Evolutionary conservation across 805 yeast species (phyloP).

Genomic region (Zygoascus ofunaensis): DNA sequence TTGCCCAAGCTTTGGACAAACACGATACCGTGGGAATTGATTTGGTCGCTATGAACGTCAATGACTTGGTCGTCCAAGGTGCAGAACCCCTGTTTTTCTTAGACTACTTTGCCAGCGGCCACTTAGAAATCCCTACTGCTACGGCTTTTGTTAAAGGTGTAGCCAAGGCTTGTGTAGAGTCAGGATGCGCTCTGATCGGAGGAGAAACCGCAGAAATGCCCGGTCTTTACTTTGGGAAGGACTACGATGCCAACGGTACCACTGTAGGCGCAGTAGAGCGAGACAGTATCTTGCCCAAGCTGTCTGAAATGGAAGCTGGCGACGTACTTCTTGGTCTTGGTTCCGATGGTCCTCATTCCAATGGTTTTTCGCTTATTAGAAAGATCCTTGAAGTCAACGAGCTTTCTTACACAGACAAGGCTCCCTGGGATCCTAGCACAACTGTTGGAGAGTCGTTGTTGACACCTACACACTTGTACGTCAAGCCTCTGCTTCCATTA

Average conservation of each 20-base stretch:
- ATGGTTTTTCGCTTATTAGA: conserved; percentile 91
- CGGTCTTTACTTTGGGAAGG: conserved; percentile 91
- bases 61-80: conserved; percentile 96
- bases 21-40: conserved; percentile 99
- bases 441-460: conserved; percentile 81
- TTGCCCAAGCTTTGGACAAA: conserved; percentile 81
- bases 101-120: conserved; percentile 94
- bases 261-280: conserved; percentile 94
- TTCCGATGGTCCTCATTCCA: conserved; percentile 92
- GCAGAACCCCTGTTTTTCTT: conserved; percentile 94
- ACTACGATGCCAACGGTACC: conserved; percentile 97
- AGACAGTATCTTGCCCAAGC: conserved; percentile 61
- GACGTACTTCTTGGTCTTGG: conserved; percentile 78
- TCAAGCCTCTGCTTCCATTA: conserved; percentile 75
- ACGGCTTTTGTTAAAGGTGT: conserved; percentile 89
- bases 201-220: conserved; percentile 99
- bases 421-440: conserved; percentile 71
- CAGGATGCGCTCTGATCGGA: conserved; percentile 97
- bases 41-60: conserved; percentile 97
- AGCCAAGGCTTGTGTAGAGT: conserved; percentile 87
- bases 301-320: conserved; percentile 61
- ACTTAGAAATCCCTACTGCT: conserved; percentile 74
- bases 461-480: conserved; percentile 89
- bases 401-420: conserved; percentile 58
- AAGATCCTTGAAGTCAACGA: conserved; percentile 75